phyloP scores from a whole-genome alignment of 257 asterid species.

The Rehmannia glutinosa region DNA sequence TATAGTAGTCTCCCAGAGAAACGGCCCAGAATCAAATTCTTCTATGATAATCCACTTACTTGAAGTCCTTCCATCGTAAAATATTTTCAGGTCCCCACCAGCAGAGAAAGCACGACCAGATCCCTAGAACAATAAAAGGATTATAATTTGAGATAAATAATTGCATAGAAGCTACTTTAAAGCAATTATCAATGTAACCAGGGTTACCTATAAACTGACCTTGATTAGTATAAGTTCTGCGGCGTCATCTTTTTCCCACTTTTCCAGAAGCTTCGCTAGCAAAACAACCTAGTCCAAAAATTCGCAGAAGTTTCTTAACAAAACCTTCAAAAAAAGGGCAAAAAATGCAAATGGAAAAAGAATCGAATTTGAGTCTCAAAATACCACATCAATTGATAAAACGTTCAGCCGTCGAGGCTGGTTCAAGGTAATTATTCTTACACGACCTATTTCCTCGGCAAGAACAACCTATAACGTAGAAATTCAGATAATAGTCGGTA shows the following conservation, averaged over 20 bases:
- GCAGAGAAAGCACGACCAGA: conserved; percentile 85
- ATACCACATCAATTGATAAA: conserved; percentile 78
- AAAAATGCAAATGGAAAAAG: not conserved
- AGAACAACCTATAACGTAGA: conserved; percentile 63
- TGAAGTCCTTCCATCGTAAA: conserved; percentile 66
- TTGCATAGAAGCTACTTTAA: no score
- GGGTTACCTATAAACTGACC: conserved; percentile 37
- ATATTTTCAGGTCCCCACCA: conserved; percentile 88
- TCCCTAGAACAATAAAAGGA: no score
- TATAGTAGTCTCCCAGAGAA: not conserved
- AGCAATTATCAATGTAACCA: not conserved
- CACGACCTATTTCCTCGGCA: conserved; percentile 60
- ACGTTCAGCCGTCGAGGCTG: conserved; percentile 84
- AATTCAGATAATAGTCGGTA: conserved; percentile 8
- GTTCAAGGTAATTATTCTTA: conserved; percentile 70
- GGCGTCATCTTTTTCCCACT: conserved; percentile 85
- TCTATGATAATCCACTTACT: conserved; percentile 30
- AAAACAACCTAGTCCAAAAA: conserved; percentile 67
- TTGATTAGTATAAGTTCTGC: conserved; percentile 66
- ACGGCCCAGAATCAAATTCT: not conserved
- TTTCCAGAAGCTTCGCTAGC: conserved; percentile 73
- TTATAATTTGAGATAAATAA: not conserved
- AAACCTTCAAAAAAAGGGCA: not conserved
- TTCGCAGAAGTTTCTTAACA: not conserved
- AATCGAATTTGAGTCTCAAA: not conserved